Percentiles rank a stretch among this genome's conserved stretches.
Conservation (phyloP, 495 filamentous ascomycete genomes). For the Chaetomium fimeti region DNA sequence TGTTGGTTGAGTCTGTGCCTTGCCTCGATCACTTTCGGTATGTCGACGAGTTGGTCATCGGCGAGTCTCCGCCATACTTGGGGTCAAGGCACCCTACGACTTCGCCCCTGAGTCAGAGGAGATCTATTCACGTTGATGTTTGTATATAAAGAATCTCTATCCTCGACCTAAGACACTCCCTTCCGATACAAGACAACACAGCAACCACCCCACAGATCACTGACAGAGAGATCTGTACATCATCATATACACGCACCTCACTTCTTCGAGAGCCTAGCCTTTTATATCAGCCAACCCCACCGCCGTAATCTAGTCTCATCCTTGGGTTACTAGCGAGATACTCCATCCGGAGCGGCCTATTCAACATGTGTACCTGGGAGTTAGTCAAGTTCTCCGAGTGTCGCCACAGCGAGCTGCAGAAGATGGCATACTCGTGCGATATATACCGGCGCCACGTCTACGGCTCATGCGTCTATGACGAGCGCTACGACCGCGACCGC, state of each 20-base stretch:
- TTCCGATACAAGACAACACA: not conserved
- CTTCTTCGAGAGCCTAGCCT: not conserved
- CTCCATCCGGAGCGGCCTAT: no score
- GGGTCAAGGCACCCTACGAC: not conserved
- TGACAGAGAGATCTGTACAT: not conserved
- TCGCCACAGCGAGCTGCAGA: not conserved
- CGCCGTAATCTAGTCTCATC: no score
- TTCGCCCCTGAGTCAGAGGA: not conserved
- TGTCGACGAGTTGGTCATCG: not conserved
- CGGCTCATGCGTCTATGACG: slow-evolving; percentile 8
- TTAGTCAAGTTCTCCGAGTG: slow-evolving; percentile 1
- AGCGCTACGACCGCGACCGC: not conserved
- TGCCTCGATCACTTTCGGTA: not conserved
- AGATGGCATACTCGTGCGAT: slow-evolving; percentile 18
- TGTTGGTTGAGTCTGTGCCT: not conserved
- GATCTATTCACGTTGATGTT: not conserved
- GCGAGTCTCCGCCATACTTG: not conserved
- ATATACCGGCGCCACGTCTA: slow-evolving; percentile 10
- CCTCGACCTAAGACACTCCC: not conserved
- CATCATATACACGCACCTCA: not conserved
- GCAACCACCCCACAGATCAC: not conserved
- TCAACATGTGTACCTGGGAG: slow-evolving; percentile 21
- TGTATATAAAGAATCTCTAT: slow-evolving; percentile 1
- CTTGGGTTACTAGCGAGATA: no score
- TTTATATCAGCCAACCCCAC: no score